phyloP scores from a whole-genome alignment of 1,139 yeast genomes.

The Petasospora rhodanensis region DNA sequence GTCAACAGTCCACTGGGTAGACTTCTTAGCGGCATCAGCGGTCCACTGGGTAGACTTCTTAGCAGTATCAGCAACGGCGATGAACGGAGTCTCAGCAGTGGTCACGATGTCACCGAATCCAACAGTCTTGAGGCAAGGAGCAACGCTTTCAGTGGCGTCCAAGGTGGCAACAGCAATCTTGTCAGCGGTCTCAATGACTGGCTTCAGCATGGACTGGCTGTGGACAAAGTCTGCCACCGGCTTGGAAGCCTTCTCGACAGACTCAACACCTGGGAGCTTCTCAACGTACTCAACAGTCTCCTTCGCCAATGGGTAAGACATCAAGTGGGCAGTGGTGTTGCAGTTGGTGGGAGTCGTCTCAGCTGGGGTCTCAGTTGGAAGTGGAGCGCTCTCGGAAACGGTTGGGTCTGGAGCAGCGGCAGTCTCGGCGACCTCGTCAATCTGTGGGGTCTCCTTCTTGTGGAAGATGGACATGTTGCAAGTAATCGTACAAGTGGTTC shows the following conservation, averaged over 20 bases:
- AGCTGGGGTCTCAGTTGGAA: not conserved
- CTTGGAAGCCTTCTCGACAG: slow-evolving; percentile 35
- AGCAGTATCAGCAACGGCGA: slow-evolving; percentile 24
- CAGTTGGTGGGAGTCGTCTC: slow-evolving; percentile 2
- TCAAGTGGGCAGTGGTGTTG: slow-evolving; percentile 23
- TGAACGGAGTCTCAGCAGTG: slow-evolving; percentile 28
- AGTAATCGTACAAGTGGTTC: not conserved
- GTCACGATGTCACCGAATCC: slow-evolving; percentile 29
- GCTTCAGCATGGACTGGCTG: slow-evolving; percentile 30
- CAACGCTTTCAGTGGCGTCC: slow-evolving; percentile 28
- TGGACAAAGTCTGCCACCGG: slow-evolving; percentile 26
- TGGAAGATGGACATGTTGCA: slow-evolving; percentile 6
- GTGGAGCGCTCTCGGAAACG: not conserved
- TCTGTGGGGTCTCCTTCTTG: slow-evolving; percentile 4
- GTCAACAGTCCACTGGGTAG: slow-evolving; percentile 24
- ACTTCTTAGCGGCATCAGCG: slow-evolving; percentile 9
- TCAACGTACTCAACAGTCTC: slow-evolving; percentile 36
- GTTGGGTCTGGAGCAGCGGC: not conserved
- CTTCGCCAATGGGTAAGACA: slow-evolving; percentile 37
- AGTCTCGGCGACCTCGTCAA: not conserved
- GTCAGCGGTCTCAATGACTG: slow-evolving; percentile 34
- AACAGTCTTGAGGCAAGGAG: slow-evolving; percentile 32
- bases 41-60: slow-evolving; percentile 27
- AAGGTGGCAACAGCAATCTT: slow-evolving; percentile 29
- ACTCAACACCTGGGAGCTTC: slow-evolving; percentile 34